phyloP scores from a whole-genome alignment of 495 filamentous ascomycete genomes.

The Daldinia grandis region DNA sequence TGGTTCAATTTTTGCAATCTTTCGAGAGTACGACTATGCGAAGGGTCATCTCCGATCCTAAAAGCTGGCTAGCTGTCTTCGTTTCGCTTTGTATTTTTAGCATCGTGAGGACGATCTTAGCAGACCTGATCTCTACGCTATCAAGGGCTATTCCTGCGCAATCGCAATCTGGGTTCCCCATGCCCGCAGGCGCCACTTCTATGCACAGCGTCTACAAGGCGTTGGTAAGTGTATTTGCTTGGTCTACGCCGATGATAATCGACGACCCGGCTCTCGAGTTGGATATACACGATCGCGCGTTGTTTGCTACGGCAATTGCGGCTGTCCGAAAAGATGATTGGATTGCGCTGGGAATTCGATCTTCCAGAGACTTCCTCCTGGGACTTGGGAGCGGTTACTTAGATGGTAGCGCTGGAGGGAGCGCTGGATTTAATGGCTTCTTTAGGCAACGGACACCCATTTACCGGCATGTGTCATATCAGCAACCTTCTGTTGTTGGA shows the following conservation, averaged over 20 bases:
- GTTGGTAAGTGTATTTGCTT: conserved; percentile 53
- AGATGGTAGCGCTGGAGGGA: conserved; percentile 45
- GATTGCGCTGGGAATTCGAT: conserved; percentile 52
- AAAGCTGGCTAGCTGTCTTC: conserved; percentile 57
- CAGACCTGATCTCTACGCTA: conserved; percentile 52
- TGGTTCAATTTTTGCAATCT: conserved; percentile 57
- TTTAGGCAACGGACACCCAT: conserved; percentile 53
- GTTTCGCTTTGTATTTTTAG: conserved; percentile 61
- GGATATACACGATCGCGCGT: conserved; percentile 47
- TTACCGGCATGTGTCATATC: conserved; percentile 45
- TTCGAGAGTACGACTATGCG: conserved; percentile 54
- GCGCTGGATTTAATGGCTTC: conserved; percentile 54
- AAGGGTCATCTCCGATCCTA: conserved; percentile 48
- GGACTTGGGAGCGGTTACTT: conserved; percentile 56
- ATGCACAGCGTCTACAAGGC: conserved; percentile 60
- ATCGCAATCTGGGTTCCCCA: conserved; percentile 41
- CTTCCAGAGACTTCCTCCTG: conserved; percentile 55
- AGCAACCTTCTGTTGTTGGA: conserved; percentile 46
- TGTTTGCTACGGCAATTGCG: conserved; percentile 45
- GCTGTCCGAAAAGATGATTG: conserved; percentile 54
- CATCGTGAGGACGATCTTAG: conserved; percentile 57
- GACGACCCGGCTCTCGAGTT: conserved; percentile 50
- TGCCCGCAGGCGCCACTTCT: conserved; percentile 44
- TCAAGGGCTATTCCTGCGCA: conserved; percentile 40
- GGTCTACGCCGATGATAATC: conserved; percentile 54